These are phyloP conservation scores for Stagonosporopsis tanaceti DNA, from an alignment of 2,329 filamentous ascomycete genomes.

Conservation along the genomic window DNA sequence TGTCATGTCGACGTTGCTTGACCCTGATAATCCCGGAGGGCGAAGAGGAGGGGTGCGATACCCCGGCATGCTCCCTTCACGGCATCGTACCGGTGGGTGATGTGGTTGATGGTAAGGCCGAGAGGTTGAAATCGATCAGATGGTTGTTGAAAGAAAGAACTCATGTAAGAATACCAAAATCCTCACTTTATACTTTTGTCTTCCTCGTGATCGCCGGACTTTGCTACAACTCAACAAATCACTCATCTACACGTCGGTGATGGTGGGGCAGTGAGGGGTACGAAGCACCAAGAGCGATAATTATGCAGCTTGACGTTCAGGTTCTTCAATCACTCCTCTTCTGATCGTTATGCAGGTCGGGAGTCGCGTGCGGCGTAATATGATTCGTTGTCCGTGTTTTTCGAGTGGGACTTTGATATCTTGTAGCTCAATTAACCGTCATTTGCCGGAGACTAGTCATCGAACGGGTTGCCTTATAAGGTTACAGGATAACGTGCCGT, in stretches of 20 bases:
- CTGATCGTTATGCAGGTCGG: constrained; percentile 1
- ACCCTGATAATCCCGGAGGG: constrained; percentile 3
- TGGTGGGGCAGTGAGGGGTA: constrained; percentile 19
- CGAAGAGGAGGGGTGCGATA: background rate
- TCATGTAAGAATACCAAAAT: background rate
- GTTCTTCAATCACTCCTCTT: background rate
- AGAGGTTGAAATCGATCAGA: background rate
- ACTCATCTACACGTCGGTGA: constrained; percentile 10
- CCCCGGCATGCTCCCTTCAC: constrained; percentile 14
- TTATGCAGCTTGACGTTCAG: constrained; percentile 6
- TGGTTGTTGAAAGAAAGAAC: background rate
- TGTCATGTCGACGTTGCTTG: constrained; percentile 12
- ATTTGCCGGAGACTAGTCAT: constrained; percentile 9
- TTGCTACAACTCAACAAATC: constrained; percentile 8
- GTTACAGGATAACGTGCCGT: background rate
- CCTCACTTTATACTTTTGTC: constrained; percentile 3
- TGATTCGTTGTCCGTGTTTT: background rate
- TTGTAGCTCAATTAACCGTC: constrained; percentile 9
- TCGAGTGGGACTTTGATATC: constrained; percentile 5
- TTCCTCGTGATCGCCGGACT: background rate
- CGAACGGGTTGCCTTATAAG: background rate
- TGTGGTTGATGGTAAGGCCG: background rate
- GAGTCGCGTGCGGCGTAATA: background rate
- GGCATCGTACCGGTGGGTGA: constrained; percentile 16
- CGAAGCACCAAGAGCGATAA: constrained; percentile 2